Base-by-base conservation (phyloP, 768 basidiomycete species). In the Tricholoma hemisulphureum region DNA sequence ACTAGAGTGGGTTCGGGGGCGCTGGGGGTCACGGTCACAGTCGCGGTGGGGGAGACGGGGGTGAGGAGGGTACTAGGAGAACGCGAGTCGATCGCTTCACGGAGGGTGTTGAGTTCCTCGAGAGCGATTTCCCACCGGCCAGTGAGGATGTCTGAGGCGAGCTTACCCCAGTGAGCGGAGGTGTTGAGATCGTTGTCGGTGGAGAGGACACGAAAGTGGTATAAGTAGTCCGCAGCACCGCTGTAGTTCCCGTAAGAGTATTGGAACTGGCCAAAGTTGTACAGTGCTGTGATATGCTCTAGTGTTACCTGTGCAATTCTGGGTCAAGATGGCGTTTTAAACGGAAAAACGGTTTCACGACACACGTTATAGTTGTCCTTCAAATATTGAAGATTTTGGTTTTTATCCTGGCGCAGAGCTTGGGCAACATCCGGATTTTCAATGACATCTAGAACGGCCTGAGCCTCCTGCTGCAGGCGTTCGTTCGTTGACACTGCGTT, bases 211-310 rank as follows among this genome's bases (percentile, higher is more conserved):
- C 95, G 93, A 82, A 98, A 99, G 71, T 98, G 96, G 80, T 98
- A 98, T 56, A 99, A 82, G 77, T 97, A 98, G 74, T 98, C 94
- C 49, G 95, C 95, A 14, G 97, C 95, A 50, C 92, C 92, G 65
- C 87, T 89, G 79, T 99, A 99, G 73, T 94, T 93, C 43, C 97
- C 97, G 71, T 93, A 93, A n/a, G 96, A 92, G 76, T 93, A 99
- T 76, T 97, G 95, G 79, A 95, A 98, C 69, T 98, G 91, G 54
- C 97, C 97, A 75, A 96, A 98, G 76, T 95, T 93, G 80, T 99
- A 98, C 8, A 99, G 79, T 1, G 92, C 91, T 41, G 88, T 91
- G 70, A 98, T 97, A 84, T 97, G 93, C 58, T 96, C 95, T 58
- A 95, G 78, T 14, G 91, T 94, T 57, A 99, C 85, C 96, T 98